phyloP scores from a whole-genome alignment of 805 yeast genomes.

The Spathaspora boniae region DNA sequence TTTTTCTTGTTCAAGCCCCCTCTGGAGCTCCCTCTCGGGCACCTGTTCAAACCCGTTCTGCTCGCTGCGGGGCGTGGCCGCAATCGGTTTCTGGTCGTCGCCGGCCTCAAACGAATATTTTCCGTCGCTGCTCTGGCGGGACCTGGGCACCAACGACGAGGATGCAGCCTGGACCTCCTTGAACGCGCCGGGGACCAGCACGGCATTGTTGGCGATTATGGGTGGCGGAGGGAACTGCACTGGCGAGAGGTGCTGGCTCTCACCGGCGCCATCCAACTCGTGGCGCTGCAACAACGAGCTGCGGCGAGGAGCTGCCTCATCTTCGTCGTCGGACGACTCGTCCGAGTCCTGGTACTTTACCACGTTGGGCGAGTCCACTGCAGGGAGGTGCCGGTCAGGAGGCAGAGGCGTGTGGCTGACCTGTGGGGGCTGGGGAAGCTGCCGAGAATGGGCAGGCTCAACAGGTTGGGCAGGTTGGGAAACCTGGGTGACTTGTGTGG shows the following conservation, averaged over 20 bases:
- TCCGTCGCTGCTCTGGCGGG: constrained; percentile 7
- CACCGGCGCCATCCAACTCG: constrained; percentile 18
- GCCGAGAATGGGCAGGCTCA: neutral
- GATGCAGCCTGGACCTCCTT: too few species aligned
- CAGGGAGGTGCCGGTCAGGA: constrained; percentile 2
- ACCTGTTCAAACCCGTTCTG: constrained; percentile 7
- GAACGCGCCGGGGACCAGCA: too few species aligned
- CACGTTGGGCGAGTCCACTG: constrained; percentile 31
- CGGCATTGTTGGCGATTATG: too few species aligned
- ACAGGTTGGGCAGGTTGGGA: too few species aligned
- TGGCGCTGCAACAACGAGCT: constrained; percentile 33
- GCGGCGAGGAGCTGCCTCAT: constrained; percentile 13
- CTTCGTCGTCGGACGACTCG: constrained; percentile 17
- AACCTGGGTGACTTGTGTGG: too few species aligned
- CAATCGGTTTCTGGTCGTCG: constrained; percentile 31
- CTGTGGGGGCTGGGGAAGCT: neutral
- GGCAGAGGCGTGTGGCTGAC: constrained; percentile 1
- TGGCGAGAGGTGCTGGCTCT: neutral
- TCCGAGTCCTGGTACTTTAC: constrained; percentile 29
- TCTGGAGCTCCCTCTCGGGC: neutral
- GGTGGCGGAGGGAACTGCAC: neutral
- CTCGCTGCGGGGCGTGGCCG: constrained; percentile 24
- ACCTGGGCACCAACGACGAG: neutral
- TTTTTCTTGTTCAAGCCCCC: too few species aligned
- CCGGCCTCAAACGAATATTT: constrained; percentile 41